A percentile compares a stretch with the other conserved stretches of the same genome.
These are phyloP conservation scores for Scutellaria galericulata DNA, from an alignment of 257 asterid genomes.

Conservation along the genomic window DNA sequence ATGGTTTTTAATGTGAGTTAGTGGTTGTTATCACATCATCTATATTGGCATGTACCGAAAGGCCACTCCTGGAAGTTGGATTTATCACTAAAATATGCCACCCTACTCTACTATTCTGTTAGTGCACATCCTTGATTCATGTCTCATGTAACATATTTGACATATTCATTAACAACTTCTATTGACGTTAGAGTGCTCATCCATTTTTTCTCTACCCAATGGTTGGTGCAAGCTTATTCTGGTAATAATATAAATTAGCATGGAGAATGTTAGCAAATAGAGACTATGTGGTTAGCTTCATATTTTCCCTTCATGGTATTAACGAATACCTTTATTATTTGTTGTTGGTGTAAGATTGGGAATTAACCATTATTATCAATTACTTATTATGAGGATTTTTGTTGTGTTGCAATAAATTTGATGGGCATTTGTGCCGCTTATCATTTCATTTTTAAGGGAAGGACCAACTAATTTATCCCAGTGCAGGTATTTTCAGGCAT, in stretches of 20 bases:
- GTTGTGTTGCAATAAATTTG: constrained; percentile 16
- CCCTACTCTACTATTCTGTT: neutral
- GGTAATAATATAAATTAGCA: constrained; percentile 8
- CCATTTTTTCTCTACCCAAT: neutral
- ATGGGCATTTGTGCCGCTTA: neutral
- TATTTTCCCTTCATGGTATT: constrained; percentile 13
- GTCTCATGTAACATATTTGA: neutral
- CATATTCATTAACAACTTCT: constrained; percentile 5
- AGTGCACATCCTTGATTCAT: neutral
- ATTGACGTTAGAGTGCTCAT: neutral
- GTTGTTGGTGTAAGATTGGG: neutral
- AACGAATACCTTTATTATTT: constrained; percentile 5
- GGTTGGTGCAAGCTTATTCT: neutral
- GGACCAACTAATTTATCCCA: constrained; percentile 33
- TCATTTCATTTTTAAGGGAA: constrained; percentile 33
- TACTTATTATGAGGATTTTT: neutral
- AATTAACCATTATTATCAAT: neutral
- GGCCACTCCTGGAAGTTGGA: constrained; percentile 5
- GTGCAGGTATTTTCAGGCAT: constrained; percentile 71
- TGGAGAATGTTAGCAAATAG: constrained; percentile 10
- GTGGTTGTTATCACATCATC: neutral
- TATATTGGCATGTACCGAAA: neutral
- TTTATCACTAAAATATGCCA: constrained; percentile 14
- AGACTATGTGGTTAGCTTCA: constrained; percentile 23
- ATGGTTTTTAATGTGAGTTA: neutral